Base-by-base conservation (phyloP, 345 rosid genomes). In the Populus alba region DNA sequence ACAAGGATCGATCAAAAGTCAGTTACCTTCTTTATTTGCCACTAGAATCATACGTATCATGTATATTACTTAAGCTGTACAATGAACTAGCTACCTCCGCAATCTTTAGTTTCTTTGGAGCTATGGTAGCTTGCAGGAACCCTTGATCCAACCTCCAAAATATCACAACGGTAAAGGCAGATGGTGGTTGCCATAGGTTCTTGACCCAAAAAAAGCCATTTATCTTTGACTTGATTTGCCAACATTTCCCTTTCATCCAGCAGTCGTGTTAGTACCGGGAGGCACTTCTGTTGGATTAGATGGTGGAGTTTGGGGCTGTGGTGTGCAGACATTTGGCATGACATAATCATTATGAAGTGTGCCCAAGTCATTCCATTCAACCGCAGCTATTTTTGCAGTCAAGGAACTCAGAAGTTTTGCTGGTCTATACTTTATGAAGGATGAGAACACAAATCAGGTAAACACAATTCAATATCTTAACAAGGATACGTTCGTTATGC, bases 401-500 rank as follows among this genome's bases (percentile, higher is more conserved):
- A 86, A 23, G 85, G 87, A 79, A 72, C 33, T 79, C 73, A 68
- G 29, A 15, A 39, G 35, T 77, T 59, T 59, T 59, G 38, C 59
- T 11, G n/a, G 66, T 43, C 38, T 55, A 68, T 38, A 55, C 22
- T 74, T 49, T 68, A 62, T 15, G 45, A 75, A 20, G 68, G 23
- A 69, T 33, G 2, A 61, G 57, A 71, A 55, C 18, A 69, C 51
- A 16, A 49, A 74, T 18, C 15, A 57, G 38, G 31, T 6, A 20
- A n/a, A 18, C 1, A 65, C 22, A 74, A 25, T 29, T 43, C 55
- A 66, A 68, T 23, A 73, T 55, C 43, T 9, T 62, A 51, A 66
- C 29, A 77, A 92, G 95, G 93, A 94, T 96, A 94, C 99, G 69
- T 79, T 92, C 98, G 68, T 88, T 80, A 49, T 78, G 87, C 98